Conservation (phyloP, 202 grass and related monocot species). For the Elaeis oleifera region DNA sequence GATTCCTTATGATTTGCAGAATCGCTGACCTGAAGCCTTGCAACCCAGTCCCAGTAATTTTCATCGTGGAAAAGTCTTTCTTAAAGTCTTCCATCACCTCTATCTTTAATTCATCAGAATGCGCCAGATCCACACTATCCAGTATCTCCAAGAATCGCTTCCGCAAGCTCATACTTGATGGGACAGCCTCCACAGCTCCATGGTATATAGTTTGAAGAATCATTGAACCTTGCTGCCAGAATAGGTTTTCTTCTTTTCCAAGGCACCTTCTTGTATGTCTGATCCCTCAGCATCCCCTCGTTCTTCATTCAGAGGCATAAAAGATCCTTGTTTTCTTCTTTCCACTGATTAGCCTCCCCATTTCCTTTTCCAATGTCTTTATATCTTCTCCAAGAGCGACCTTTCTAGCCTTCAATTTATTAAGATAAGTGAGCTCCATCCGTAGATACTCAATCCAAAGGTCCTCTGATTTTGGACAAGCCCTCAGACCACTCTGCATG, state of each 20-base stretch:
- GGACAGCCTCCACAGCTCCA: constrained; percentile 58
- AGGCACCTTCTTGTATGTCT: constrained; percentile 10
- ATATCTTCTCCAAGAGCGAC: constrained; percentile 70
- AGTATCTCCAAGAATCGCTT: constrained; percentile 75
- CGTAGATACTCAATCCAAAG: constrained; percentile 90
- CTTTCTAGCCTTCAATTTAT: constrained; percentile 86
- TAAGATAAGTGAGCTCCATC: constrained; percentile 95
- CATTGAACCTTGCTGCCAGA: constrained; percentile 77
- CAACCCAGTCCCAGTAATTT: constrained; percentile 79
- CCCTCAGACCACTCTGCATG: constrained; percentile 86
- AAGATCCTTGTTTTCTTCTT: constrained; percentile 81
- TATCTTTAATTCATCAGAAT: constrained; percentile 67
- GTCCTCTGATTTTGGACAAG: constrained; percentile 76
- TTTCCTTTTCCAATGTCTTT: constrained; percentile 36
- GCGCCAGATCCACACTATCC: constrained; percentile 52
- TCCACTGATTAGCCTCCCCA: constrained; percentile 40
- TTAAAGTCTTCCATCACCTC: constrained; percentile 72
- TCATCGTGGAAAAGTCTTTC: constrained; percentile 69
- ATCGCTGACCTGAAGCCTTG: constrained; percentile 46
- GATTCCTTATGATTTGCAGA: constrained; percentile 23
- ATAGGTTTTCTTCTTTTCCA: constrained; percentile 48
- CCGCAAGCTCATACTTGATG: constrained; percentile 58
- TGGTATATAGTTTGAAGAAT: constrained; percentile 82
- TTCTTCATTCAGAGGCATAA: constrained; percentile 55
- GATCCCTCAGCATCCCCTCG: constrained; percentile 22